Conservation (phyloP, 148 eudicot species). For the Rheum nobile region DNA sequence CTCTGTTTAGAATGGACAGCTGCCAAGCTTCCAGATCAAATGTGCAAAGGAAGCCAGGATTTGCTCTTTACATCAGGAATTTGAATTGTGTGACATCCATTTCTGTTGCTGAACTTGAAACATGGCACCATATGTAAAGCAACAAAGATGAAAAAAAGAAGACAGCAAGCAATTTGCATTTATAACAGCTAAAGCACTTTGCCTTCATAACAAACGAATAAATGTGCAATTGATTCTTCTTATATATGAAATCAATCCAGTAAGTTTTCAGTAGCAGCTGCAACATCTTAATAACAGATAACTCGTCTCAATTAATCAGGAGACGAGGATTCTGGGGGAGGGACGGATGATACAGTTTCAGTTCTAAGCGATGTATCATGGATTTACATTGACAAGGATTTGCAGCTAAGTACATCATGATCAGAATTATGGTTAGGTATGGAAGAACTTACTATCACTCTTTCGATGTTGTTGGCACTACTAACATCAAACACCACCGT, state of each 20-base stretch:
- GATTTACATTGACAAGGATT: slow-evolving; percentile 42
- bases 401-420: slow-evolving; percentile 56
- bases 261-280: neutral
- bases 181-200: neutral
- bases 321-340: too few relatives aligned
- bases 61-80: too few relatives aligned
- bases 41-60: too few relatives aligned
- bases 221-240: neutral
- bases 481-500: slow-evolving; percentile 55
- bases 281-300: neutral
- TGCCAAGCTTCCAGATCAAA: too few relatives aligned
- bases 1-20: too few relatives aligned
- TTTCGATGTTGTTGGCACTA: slow-evolving; percentile 24
- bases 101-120: neutral
- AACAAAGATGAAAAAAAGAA: neutral
- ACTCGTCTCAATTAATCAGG: neutral
- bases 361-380: neutral
- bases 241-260: neutral
- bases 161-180: neutral
- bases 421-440: slow-evolving; percentile 27
- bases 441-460: slow-evolving; percentile 44
- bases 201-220: neutral
- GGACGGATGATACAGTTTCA: neutral
- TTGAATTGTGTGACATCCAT: neutral
- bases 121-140: neutral